Evolutionary conservation across 768 basidiomycete genomes (phyloP), one percentile per base, ranked within the genome.

Genomic region (Krasilnikovozyma curviuscula): DNA sequence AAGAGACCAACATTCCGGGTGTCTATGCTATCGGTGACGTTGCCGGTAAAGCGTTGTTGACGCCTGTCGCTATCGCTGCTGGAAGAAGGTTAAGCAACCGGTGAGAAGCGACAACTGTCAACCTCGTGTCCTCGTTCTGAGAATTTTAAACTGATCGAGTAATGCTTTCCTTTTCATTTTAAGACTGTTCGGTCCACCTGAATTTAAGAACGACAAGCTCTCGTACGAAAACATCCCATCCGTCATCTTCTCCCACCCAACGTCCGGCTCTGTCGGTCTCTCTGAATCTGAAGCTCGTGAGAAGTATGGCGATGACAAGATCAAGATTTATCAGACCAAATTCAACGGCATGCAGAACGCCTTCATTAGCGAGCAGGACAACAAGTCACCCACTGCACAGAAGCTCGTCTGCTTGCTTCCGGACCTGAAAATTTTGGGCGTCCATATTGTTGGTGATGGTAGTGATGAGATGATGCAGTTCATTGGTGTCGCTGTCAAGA

Each of bases 1-100:
- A 98, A 70, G 78, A 80, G 61, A 76, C 83, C 43, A 72, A 62
- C 44, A 73, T 86, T 18, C 66, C 73, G 27, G 72, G 75, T 38
- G 70, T 97, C 56, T 78, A 71, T 37, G 76, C 86, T 2, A 78
- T 97, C 48, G 93, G 93, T 2, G 93, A 98, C 61, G 84, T 88
- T 19, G 76, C 76, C 55, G 93, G 93, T 53, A 89, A 93, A 65
- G 83, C 77, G 35, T 70, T 91, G 28, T 71, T 98, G 50, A 98
- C 93, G 4, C 93, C 93, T 14, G 93, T 98, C 9, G 93, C 93
- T 34, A 91, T 98, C 49, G 91, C 91, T 40, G 93, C 93, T 14
- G 93, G 86, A 19, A 70, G 93, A 51, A 69, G 86, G 52, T 69
- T 95, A 32, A 72, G 81, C 46, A 97, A 97, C 67, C 70, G 93